These are phyloP conservation scores for Massarina eburnea DNA, from an alignment of 2,329 filamentous ascomycete genomes.

Conservation along the genomic window DNA sequence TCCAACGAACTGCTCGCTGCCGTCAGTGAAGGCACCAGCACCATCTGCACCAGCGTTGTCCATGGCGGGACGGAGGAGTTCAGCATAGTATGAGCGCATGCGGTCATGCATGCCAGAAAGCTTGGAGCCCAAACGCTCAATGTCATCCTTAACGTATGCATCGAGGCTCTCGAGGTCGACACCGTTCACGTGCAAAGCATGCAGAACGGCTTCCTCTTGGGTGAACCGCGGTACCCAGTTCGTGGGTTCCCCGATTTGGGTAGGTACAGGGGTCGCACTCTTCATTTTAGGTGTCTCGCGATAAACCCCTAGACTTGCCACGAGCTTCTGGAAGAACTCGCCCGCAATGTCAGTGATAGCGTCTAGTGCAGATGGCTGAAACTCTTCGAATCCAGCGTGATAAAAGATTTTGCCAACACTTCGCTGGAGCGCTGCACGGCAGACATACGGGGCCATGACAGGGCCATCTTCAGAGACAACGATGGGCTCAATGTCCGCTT, in stretches of 20 bases:
- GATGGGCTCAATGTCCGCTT: constrained; percentile 83
- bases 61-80: constrained; percentile 87
- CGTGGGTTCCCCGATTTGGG: constrained; percentile 33
- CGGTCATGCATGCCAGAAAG: constrained; percentile 85
- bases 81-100: constrained; percentile 90
- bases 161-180: constrained; percentile 81
- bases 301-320: constrained; percentile 77
- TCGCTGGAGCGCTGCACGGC: constrained; percentile 80
- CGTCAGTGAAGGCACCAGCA: constrained; percentile 89
- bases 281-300: constrained; percentile 78
- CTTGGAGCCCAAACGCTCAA: constrained; percentile 81
- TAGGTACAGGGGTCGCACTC: constrained; percentile 33
- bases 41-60: constrained; percentile 77
- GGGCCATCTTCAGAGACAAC: constrained; percentile 87
- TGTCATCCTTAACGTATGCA: constrained; percentile 85
- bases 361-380: constrained; percentile 91
- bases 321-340: constrained; percentile 86
- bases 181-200: constrained; percentile 82
- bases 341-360: constrained; percentile 84
- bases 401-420: constrained; percentile 95
- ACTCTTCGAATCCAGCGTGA: constrained; percentile 93
- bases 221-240: constrained; percentile 70
- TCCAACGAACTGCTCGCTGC: constrained; percentile 93
- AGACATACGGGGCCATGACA: constrained; percentile 80
- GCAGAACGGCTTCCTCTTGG: constrained; percentile 81